A percentile compares a stretch with the other conserved stretches of the same genome.
phyloP scores from a whole-genome alignment of 1,284 basidiomycete genomes.

The Trichosporon inkin region DNA sequence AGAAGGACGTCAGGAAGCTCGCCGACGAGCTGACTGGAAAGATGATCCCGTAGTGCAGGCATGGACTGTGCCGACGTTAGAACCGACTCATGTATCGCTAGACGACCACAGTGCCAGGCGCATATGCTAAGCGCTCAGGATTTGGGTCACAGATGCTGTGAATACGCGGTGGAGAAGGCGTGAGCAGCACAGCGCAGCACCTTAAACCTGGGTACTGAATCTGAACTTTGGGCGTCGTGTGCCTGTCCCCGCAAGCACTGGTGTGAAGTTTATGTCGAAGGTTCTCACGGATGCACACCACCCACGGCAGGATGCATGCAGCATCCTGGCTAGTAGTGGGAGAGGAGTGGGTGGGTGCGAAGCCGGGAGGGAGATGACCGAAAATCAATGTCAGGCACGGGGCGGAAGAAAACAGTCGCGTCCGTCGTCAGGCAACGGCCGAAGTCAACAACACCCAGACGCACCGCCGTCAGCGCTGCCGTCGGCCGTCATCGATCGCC shows the following conservation, averaged over 20 bases:
- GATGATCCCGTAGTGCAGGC: constrained; percentile 15
- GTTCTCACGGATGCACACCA: no score
- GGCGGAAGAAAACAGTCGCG: not conserved
- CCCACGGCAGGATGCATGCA: not conserved
- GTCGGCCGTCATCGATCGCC: not conserved
- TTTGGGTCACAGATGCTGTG: no score
- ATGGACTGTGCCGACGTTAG: no score
- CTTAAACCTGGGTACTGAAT: no score
- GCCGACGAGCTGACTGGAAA: constrained; percentile 60
- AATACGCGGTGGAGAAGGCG: no score
- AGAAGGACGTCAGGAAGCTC: constrained; percentile 58
- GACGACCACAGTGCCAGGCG: no score
- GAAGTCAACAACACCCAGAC: not conserved
- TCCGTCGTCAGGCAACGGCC: constrained; percentile 2
- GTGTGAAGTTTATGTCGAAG: no score
- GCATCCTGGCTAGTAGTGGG: not conserved
- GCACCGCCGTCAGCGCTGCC: not conserved
- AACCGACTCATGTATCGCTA: no score
- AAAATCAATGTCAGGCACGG: constrained; percentile 5
- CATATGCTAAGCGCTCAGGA: no score
- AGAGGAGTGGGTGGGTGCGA: not conserved
- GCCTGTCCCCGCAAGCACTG: no score
- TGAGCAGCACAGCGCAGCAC: no score
- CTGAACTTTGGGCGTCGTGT: no score
- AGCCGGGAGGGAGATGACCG: not conserved